Base-by-base conservation (phyloP, 176 grass and related monocot genomes). In the Cymbopogon citratus region DNA sequence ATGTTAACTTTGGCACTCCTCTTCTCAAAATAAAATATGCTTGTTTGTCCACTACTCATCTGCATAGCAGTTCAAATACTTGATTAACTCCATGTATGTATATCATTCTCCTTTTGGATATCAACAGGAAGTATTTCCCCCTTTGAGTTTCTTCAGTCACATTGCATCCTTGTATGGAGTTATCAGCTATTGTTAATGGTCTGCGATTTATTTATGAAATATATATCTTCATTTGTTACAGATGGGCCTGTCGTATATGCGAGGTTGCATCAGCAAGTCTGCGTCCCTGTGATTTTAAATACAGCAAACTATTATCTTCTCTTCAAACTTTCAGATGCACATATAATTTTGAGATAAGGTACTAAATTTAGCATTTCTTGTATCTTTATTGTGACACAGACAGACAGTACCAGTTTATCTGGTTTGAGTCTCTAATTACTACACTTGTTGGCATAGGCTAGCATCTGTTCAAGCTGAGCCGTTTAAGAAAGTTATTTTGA, bases 321-420 rank as follows among this genome's bases (percentile, higher is more conserved):
- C 87, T 98, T 89, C 92, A 95, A 86, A 91, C 89, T 83, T 98
- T 93, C 80, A 95, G 82, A 90, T 98, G 95, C 86, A 88, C 75
- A 71, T 98, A 94, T 65, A 95, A 90, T 86, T 98, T 98, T 89
- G 86, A 95, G 71, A 82, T 87, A 74, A 92, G 95, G 95, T 98
- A 91, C 33, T 78, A 54, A 2, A 27, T 49, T 31, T 16, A 9
- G 13, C 23, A 43, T 54, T 83, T 63, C 44, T 67, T 57, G 14
- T 73, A 36, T 74, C 44, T 34, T 78, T 84, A 74, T 75, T 41
- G 12, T 44, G 3, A 72, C 49, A 39, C 29, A 13, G 15, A 23
- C 56, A 54, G 71, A 33, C 45, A 67, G 24, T 80, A 5, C 23
- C 4, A 61, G 61, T 67, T 48, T 56, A 43, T 35, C 43, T 48